Evolutionary conservation across 2,329 filamentous ascomycete genomes (phyloP).

Genomic region (Stagonosporopsis tanaceti): DNA sequence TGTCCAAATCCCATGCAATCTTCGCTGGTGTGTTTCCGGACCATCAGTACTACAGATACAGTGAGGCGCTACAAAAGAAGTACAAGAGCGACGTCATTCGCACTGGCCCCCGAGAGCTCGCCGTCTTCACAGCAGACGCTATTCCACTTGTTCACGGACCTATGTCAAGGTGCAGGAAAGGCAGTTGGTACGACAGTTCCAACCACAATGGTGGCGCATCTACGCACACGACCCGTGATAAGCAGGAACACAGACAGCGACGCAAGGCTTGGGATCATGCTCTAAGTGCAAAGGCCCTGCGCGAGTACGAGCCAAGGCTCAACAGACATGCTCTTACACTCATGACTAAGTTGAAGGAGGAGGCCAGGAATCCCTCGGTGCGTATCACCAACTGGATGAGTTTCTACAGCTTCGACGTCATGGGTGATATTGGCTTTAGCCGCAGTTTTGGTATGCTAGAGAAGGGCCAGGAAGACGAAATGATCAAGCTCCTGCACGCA

Average conservation of each 20-base stretch:
- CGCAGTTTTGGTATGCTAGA: constrained; percentile 52
- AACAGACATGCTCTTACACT: constrained; percentile 40
- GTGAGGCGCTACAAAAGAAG: constrained; percentile 34
- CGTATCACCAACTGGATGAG: constrained; percentile 46
- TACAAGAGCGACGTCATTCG: constrained; percentile 45
- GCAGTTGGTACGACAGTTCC: constrained; percentile 34
- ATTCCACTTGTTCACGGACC: constrained; percentile 41
- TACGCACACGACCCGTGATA: constrained; percentile 40
- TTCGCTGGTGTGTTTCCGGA: constrained; percentile 29
- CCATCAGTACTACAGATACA: constrained; percentile 36
- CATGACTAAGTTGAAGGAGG: constrained; percentile 35
- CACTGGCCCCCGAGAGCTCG: constrained; percentile 46
- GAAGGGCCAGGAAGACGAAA: constrained; percentile 37
- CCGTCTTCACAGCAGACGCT: constrained; percentile 39
- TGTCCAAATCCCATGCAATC: constrained; percentile 52
- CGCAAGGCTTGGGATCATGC: constrained; percentile 46
- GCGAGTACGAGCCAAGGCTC: constrained; percentile 48
- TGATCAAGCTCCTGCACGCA: constrained; percentile 39
- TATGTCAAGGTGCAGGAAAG: constrained; percentile 41
- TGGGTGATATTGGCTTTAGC: constrained; percentile 57
- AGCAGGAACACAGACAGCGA: constrained; percentile 38
- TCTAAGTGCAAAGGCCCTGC: constrained; percentile 44
- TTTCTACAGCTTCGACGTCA: constrained; percentile 59
- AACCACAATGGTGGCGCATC: constrained; percentile 32
- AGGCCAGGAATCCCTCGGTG: constrained; percentile 27